phyloP scores from a whole-genome alignment of 495 filamentous ascomycete genomes.

The Hypoxylon fuscum region DNA sequence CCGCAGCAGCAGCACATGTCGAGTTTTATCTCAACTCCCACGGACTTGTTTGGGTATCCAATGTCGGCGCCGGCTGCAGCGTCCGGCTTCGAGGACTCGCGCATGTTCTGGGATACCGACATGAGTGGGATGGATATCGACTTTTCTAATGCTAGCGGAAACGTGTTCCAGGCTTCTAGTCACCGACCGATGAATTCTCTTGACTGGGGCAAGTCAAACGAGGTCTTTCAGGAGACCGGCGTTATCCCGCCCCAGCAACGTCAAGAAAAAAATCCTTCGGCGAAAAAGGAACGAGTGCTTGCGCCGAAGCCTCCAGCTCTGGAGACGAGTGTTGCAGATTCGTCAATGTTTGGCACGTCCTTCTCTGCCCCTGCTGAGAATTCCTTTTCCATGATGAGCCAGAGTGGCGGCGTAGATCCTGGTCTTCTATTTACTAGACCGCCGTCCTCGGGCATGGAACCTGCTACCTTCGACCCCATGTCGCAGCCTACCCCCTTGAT shows the following conservation, averaged over 20 bases:
- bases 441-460: constrained; percentile 53
- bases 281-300: constrained; percentile 45
- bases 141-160: constrained; percentile 50
- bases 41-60: constrained; percentile 70
- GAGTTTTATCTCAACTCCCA: constrained; percentile 47
- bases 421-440: constrained; percentile 59
- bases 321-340: constrained; percentile 48
- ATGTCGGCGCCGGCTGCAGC: constrained; percentile 75
- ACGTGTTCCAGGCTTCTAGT: constrained; percentile 48
- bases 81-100: constrained; percentile 70
- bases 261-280: constrained; percentile 41
- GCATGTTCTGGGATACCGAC: constrained; percentile 78
- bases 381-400: constrained; percentile 51
- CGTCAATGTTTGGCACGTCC: constrained; percentile 50
- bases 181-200: constrained; percentile 54
- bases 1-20: constrained; percentile 53
- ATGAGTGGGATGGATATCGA: constrained; percentile 66
- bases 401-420: constrained; percentile 52
- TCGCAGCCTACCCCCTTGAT: constrained; percentile 41
- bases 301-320: constrained; percentile 53
- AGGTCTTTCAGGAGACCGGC: constrained; percentile 55
- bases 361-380: constrained; percentile 53
- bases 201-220: constrained; percentile 60
- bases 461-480: constrained; percentile 47
- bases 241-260: constrained; percentile 42